Percentiles rank a stretch among this genome's conserved stretches.
Evolutionary conservation across 345 rosid genomes (phyloP).

Genomic region (Ricinus communis): DNA sequence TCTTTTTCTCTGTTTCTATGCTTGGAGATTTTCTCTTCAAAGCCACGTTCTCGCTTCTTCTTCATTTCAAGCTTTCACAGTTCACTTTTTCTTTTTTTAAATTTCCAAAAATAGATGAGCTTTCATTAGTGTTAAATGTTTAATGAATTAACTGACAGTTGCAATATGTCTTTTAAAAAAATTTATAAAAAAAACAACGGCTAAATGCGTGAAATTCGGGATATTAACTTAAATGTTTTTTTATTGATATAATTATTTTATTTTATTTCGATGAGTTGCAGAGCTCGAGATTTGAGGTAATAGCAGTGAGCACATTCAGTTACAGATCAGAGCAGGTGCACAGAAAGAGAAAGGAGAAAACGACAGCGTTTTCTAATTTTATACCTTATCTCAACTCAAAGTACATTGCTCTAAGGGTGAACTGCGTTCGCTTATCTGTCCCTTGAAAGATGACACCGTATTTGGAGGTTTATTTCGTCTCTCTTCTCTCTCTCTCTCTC

Average conservation of each 20-base stretch:
- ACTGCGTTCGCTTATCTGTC: constrained; percentile 19
- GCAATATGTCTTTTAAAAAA: neutral
- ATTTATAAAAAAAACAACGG: constrained; percentile 17
- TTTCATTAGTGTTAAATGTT: neutral
- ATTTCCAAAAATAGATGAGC: too few species aligned
- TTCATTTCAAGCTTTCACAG: neutral
- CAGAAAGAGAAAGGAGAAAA: constrained; percentile 1
- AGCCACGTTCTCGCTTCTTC: constrained; percentile 8
- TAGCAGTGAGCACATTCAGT: neutral
- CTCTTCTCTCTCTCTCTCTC: neutral
- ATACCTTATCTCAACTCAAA: constrained; percentile 14
- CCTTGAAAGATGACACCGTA: constrained; percentile 3
- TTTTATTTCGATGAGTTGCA: constrained; percentile 12
- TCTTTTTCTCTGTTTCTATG: constrained; percentile 12
- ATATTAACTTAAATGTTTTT: constrained; percentile 2
- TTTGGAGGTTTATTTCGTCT: constrained; percentile 8
- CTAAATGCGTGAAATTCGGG: constrained; percentile 25
- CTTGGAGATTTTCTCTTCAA: constrained; percentile 17
- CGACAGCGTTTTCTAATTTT: constrained; percentile 19
- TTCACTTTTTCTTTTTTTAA: neutral
- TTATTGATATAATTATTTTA: neutral
- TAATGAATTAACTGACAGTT: constrained; percentile 17
- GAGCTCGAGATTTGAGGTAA: constrained; percentile 28
- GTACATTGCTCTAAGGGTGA: constrained; percentile 12
- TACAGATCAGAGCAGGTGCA: constrained; percentile 43